Evolutionary conservation across 192 early-diverging fungal species (phyloP), one percentile per base, ranked within the genome.

Genomic region (Tieghemiomyces parasiticus): DNA sequence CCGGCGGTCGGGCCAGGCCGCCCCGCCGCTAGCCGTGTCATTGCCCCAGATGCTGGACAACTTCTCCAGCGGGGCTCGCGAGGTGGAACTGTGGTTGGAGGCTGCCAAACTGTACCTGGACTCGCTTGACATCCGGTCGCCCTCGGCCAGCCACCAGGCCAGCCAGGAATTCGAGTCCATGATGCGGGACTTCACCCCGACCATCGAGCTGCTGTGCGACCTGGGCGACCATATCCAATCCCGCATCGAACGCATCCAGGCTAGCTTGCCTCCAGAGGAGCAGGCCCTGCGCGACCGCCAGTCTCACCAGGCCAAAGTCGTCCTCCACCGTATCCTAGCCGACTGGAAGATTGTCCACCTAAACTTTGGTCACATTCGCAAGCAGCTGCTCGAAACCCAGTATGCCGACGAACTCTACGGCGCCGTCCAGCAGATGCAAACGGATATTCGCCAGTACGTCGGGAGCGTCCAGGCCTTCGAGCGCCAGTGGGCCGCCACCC

Each of bases 11-110:
- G 16, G 38, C 38, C 6, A 6, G 8, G 16, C 6, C 8, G 8
- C 6, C 16, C 8, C 38, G 8, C n/a, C n/a, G n/a, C n/a, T n/a
- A n/a, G 6, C 38, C 38, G 38, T 42, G 45, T 49, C 59, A 24
- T 32, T 60, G n/a, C 59, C 59, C 30, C 46, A 60, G 22, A 48
- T 60, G 59, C 59, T 60, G 16, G 59, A 60, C 44, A 44, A 60
- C 22, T 60, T 60, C 29, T 25, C 13, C 31, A 31, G 59, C 22
- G 59, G 59, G 0, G 59, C 59, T 19, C 59, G 35, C 19, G 46
- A 60, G 31, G 59, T 60, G 3, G 28, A 60, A 29, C 47, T 60
- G n/a, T 60, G 59, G 59, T 29, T 60, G 22, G 59, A 60, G 34
- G 59, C 59, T 16, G 59, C 59, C 59, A 60, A 46, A 26, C 44